Evolutionary conservation across 2,329 filamentous ascomycete genomes (phyloP).

Genomic region (Curvularia sp.): DNA sequence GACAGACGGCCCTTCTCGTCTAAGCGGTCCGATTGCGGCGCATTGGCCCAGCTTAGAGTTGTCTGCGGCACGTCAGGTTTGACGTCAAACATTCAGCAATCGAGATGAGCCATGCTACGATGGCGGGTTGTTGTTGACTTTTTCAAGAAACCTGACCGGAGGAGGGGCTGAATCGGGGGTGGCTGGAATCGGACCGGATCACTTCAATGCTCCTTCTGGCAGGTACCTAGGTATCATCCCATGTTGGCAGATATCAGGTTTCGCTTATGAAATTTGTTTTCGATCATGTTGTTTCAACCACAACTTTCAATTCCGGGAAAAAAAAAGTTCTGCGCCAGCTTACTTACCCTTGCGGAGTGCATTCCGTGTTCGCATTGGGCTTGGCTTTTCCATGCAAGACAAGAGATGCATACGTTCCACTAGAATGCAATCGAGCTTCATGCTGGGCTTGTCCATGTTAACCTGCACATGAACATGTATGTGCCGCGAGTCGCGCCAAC

Average conservation of each 20-base stretch:
- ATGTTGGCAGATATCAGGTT: conserved; percentile 3
- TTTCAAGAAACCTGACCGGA: background rate
- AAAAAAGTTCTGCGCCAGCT: background rate
- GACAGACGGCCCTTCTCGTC: background rate
- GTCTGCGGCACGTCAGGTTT: background rate
- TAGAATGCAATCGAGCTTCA: background rate
- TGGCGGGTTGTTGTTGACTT: background rate
- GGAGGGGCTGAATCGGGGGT: background rate
- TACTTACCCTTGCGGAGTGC: background rate
- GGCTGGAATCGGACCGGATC: background rate
- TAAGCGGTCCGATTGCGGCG: background rate
- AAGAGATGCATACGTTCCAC: background rate
- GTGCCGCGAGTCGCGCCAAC: conserved; percentile 3
- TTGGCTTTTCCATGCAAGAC: background rate
- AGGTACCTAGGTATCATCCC: background rate
- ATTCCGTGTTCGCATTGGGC: background rate
- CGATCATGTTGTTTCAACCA: background rate
- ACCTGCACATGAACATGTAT: background rate
- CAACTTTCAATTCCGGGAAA: background rate
- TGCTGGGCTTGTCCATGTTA: background rate
- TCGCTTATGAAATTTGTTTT: background rate
- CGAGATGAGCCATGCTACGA: background rate
- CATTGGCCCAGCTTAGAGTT: background rate
- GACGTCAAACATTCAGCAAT: conserved; percentile 5
- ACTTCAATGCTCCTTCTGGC: background rate